These are phyloP conservation scores for Cubamyces sp. DNA, from an alignment of 768 basidiomycete species.

Conservation along the genomic window DNA sequence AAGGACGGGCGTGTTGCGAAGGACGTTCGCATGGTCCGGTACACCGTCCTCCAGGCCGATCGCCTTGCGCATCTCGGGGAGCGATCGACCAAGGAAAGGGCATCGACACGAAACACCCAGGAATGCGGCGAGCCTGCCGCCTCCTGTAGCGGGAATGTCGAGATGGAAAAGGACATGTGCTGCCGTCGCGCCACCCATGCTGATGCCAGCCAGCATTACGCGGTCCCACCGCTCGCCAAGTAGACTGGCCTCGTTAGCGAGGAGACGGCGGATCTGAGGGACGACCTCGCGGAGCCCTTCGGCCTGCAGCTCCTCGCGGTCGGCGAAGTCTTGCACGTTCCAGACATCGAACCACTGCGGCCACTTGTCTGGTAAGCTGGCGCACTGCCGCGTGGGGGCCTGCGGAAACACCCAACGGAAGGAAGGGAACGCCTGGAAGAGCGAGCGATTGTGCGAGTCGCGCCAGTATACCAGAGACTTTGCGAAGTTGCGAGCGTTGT, in stretches of 20 bases:
- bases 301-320: constrained; percentile 8
- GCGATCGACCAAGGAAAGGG: not conserved
- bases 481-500: not conserved
- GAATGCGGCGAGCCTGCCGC: constrained; percentile 5
- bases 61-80: constrained; percentile 2
- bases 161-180: constrained; percentile 1
- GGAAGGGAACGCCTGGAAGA: not conserved
- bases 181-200: constrained; percentile 9
- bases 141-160: not conserved
- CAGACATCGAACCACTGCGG: constrained; percentile 14
- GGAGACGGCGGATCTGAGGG: not conserved
- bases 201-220: constrained; percentile 4
- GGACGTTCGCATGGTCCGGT: constrained; percentile 5
- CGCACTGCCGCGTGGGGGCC: constrained; percentile 4
- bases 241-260: not conserved
- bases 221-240: constrained; percentile 5
- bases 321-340: constrained; percentile 4
- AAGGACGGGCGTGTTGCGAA: constrained; percentile 3
- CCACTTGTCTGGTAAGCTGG: not conserved
- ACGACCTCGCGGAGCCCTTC: constrained; percentile 5
- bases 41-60: constrained; percentile 1
- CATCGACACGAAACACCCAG: constrained; percentile 2
- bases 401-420: constrained; percentile 11
- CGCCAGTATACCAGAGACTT: not conserved
- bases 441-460: not conserved